Evolutionary conservation across 148 eudicot genomes (phyloP), one percentile per base, ranked within the genome.

Genomic region (Vaccinium vitisidaea): DNA sequence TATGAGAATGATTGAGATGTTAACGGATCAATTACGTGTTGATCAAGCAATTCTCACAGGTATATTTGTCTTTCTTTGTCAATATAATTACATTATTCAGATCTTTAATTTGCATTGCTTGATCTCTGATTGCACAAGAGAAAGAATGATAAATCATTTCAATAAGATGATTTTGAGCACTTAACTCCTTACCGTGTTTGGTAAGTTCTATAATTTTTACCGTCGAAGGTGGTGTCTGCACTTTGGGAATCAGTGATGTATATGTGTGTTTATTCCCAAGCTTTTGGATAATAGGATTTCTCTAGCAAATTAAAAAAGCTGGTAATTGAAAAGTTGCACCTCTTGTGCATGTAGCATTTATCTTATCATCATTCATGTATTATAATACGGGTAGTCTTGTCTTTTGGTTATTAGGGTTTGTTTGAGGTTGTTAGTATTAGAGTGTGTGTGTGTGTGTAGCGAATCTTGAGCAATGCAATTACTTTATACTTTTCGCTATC

Each of bases 21-120:
- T 94, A 83, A 95, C 92, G 85, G 95, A 97, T 89, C 98, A 94
- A 5, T 87, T 97, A 83, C 99, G 98, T 84, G 98, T 95, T 83
- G 99, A 97, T 90, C 99, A 97, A 92, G 99, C 99, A 78, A 97
- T 97, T 88, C 98, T 95, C 81, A 97, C 99, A 75, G 99, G 99
- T 97, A 86, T 59, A 21, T 77, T 75, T 32, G 7, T 32, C 46
- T 58, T 56, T 81, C 18, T 14, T 32, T 83, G 23, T 13, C 79
- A 73, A 12, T 74, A 15, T 30, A 21, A 13, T 19, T 10, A n/a
- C 54, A 10, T 48, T 79, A 6, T 80, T 59, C 30, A 53, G 75
- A 3, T 14, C 16, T 49, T 25, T 21, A n/a, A 19, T 53, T 2
- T 49, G 23, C 21, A 11, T 19, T 27, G 30, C 6, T n/a, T 48